Base-by-base conservation (phyloP, 306 rosid genomes). In the Cicer pinnatifidum region DNA sequence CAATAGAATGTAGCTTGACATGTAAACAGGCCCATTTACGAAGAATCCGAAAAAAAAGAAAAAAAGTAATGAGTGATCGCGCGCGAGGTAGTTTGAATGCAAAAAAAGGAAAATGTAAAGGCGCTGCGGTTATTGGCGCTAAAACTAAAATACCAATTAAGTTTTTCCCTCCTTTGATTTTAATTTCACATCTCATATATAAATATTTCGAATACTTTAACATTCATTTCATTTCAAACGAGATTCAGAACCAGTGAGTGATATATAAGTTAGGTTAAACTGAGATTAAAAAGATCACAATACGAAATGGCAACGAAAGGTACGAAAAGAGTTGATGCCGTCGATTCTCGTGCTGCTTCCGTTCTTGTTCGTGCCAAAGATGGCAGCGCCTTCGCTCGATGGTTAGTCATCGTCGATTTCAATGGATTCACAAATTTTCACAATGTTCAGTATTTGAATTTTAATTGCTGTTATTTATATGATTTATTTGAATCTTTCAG, bases 381-480 rank as follows among this genome's bases (percentile, higher is more conserved):
- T 45, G 96, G 96, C 82, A 94, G 97, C 3, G 99, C 96, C 51
- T 94, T 94, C 41, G 88, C 96, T n/a, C 81, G 85, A 69, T 91
- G 98, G 98, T 91, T 44, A 20, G 19, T 48, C 19, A 1, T 47
- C 62, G 1, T 3, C 6, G 0, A 6, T 61, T 39, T 38, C 67
- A 37, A 11, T 12, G n/a, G 1, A 0, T 6, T 4, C 45, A 5
- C 17, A 10, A 11, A 9, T 16, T 66, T 5, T 51, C 47, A 11
- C 1, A 66, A 17, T 11, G 0, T 43, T 11, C 17, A 17, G 0
- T n/a, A 3, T 0, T 37, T 38, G 8, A 5, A 0, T 12, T 59
- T 11, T 16, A 6, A 7, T 17, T 2, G 11, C 40, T 11, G 1
- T 60, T 48, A 58, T 41, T 44, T 17, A 4, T 7, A 6, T 0